phyloP scores from a whole-genome alignment of 2,329 filamentous ascomycete species.

The Cladophialophora carrionii region DNA sequence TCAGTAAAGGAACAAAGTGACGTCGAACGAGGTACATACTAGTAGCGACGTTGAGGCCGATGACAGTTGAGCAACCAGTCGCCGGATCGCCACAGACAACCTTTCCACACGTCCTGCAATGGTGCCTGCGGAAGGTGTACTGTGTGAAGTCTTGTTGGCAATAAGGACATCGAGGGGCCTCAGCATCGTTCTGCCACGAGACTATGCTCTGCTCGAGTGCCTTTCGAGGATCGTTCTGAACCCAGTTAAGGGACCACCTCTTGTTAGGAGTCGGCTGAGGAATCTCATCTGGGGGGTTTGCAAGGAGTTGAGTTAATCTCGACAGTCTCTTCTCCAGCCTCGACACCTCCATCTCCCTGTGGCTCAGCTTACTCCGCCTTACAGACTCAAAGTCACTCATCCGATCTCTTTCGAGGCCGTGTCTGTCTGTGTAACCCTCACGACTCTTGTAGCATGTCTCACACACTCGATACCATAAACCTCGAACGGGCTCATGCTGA shows the following conservation, averaged over 20 bases:
- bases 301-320: conserved; percentile 81
- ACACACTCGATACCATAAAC: conserved; percentile 92
- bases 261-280: conserved; percentile 54
- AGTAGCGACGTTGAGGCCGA: conserved; percentile 75
- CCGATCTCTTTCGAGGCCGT: conserved; percentile 71
- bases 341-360: conserved; percentile 83
- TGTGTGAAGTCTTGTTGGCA: conserved; percentile 94
- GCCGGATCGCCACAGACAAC: conserved; percentile 88
- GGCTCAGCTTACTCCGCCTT: conserved; percentile 78
- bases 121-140: conserved; percentile 90
- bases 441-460: conserved; percentile 99
- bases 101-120: conserved; percentile 89
- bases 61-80: conserved; percentile 81
- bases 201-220: conserved; percentile 87
- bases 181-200: conserved; percentile 89
- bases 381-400: conserved; percentile 70
- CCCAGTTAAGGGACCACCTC: conserved; percentile 59
- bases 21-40: conserved; percentile 50
- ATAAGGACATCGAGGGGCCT: conserved; percentile 81
- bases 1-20: conserved; percentile 33
- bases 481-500: conserved; percentile 83
- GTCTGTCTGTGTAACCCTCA: conserved; percentile 91
- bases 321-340: conserved; percentile 89
- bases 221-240: conserved; percentile 74
- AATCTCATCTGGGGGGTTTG: conserved; percentile 69